phyloP scores from a whole-genome alignment of 352 stramenopile genomes.

The Elongisporangium undulatum region DNA sequence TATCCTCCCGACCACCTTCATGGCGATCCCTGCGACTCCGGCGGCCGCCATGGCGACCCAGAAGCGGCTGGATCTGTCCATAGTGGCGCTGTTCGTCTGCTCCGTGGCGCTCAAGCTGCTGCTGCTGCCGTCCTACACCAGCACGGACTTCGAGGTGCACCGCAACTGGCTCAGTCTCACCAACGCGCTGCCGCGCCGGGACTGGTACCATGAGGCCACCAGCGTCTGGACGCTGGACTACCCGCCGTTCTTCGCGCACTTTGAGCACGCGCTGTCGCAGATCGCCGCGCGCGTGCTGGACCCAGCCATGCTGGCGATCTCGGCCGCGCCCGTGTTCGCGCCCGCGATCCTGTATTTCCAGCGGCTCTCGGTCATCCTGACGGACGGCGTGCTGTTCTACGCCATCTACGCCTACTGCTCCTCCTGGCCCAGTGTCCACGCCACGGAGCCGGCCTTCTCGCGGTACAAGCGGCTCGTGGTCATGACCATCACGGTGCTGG shows the following conservation, averaged over 20 bases:
- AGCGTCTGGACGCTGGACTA: slow-evolving; percentile 99
- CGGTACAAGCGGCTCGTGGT: slow-evolving; percentile 57
- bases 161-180: slow-evolving; percentile 98
- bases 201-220: slow-evolving; percentile 96
- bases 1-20: neutral
- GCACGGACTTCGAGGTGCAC: slow-evolving; percentile 98
- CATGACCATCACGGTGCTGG: slow-evolving; percentile 88
- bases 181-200: slow-evolving; percentile 64
- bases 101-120: slow-evolving; percentile 84
- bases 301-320: slow-evolving; percentile 60
- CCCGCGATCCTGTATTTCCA: slow-evolving; percentile 87
- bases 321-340: slow-evolving; percentile 50
- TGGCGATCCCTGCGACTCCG: neutral
- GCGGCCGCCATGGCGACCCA: neutral
- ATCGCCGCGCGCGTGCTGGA: slow-evolving; percentile 45
- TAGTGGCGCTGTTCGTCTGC: slow-evolving; percentile 42
- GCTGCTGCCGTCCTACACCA: slow-evolving; percentile 91
- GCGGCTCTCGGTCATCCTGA: slow-evolving; percentile 88
- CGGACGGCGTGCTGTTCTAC: slow-evolving; percentile 89
- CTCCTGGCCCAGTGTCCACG: slow-evolving; percentile 79
- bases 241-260: slow-evolving; percentile 96
- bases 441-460: slow-evolving; percentile 57
- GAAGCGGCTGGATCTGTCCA: slow-evolving; percentile 27
- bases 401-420: slow-evolving; percentile 69
- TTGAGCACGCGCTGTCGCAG: slow-evolving; percentile 90